Evolutionary conservation across 2,329 filamentous ascomycete genomes (phyloP).

Genomic region (Septoria linicola): DNA sequence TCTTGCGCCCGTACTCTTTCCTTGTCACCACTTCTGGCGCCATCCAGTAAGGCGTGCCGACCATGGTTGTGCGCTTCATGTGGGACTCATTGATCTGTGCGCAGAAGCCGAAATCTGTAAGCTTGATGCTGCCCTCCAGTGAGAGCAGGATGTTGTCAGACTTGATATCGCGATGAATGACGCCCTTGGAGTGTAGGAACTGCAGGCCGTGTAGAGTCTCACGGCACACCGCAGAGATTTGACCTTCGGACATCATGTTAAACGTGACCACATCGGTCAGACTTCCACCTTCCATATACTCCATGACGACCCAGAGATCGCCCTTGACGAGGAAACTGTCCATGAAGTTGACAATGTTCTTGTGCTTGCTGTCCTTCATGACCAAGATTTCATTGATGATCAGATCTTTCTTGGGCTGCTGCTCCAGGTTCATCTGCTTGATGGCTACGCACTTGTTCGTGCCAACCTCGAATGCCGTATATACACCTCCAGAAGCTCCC

Average conservation of each 20-base stretch:
- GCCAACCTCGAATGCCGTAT: conserved; percentile 80
- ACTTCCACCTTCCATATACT: conserved; percentile 98
- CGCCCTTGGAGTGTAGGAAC: conserved; percentile 93
- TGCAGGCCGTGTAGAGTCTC: conserved; percentile 91
- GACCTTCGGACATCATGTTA: conserved; percentile 97
- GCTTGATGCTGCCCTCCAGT: conserved; percentile 92
- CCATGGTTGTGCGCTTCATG: conserved; percentile 98
- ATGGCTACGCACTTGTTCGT: conserved; percentile 91
- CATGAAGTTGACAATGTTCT: conserved; percentile 99
- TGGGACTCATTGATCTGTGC: conserved; percentile 97
- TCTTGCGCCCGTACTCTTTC: conserved; percentile 97
- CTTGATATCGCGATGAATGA: conserved; percentile 98
- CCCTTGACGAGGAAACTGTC: conserved; percentile 89
- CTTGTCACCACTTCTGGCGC: conserved; percentile 95
- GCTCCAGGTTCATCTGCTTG: conserved; percentile 99
- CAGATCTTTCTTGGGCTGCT: conserved; percentile 97
- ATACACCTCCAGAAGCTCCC: conserved; percentile 94
- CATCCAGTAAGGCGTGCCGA: conserved; percentile 99
- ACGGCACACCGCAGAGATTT: conserved; percentile 92
- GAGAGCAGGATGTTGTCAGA: conserved; percentile 96
- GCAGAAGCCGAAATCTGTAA: conserved; percentile 98
- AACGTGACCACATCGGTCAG: conserved; percentile 98
- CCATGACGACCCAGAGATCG: conserved; percentile 98
- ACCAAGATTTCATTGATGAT: conserved; percentile 99
- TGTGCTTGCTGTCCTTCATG: conserved; percentile 98